These are phyloP conservation scores for Meripilus lineatus DNA, from an alignment of 1,284 basidiomycete genomes.

Conservation along the genomic window DNA sequence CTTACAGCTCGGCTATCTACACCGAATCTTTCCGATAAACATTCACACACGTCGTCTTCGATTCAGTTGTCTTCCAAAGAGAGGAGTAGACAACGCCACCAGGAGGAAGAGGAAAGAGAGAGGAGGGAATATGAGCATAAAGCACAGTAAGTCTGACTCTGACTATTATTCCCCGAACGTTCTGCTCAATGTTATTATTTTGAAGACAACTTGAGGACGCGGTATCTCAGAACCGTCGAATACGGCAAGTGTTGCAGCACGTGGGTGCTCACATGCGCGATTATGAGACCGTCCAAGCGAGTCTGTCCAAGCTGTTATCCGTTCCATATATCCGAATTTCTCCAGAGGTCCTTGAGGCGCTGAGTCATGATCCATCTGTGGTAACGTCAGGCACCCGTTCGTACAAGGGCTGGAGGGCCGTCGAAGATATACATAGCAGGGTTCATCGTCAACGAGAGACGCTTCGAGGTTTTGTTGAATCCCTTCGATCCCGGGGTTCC, in stretches of 20 bases:
- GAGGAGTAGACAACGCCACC: slow-evolving; percentile 19
- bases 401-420: slow-evolving; percentile 56
- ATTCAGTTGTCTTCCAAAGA: background rate
- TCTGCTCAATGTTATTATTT: slow-evolving; percentile 9
- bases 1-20: too few species aligned
- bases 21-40: too few species aligned
- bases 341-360: slow-evolving; percentile 61
- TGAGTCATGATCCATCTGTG: slow-evolving; percentile 70
- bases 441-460: slow-evolving; percentile 52
- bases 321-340: slow-evolving; percentile 46
- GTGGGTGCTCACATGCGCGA: slow-evolving; percentile 57
- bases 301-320: slow-evolving; percentile 43
- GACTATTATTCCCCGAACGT: background rate
- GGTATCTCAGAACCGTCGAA: slow-evolving; percentile 54
- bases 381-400: slow-evolving; percentile 57
- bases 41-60: background rate
- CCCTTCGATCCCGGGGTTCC: slow-evolving; percentile 7
- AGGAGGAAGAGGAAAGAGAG: slow-evolving; percentile 43
- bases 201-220: slow-evolving; percentile 54
- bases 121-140: slow-evolving; percentile 56
- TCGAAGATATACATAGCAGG: slow-evolving; percentile 66
- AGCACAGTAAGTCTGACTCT: slow-evolving; percentile 40
- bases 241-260: slow-evolving; percentile 60
- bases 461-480: slow-evolving; percentile 39
- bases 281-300: slow-evolving; percentile 52